Conservation (phyloP, 2,329 filamentous ascomycete species). For the Pseudogymnoascus sp. region DNA sequence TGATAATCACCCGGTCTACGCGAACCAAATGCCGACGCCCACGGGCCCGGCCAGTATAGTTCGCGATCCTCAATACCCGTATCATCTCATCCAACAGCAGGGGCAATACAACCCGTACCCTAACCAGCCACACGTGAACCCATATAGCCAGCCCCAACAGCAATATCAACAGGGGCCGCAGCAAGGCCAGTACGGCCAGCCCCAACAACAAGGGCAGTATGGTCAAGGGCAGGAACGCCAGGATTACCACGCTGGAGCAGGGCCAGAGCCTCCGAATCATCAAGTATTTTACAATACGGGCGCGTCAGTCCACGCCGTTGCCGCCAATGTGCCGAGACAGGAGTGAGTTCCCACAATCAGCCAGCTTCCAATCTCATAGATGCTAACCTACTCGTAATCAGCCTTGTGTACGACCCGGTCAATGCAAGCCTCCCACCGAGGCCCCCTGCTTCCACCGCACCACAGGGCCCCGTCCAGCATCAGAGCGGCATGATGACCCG, state of each 20-base stretch:
- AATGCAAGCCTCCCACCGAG: conserved; percentile 18
- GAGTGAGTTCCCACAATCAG: conserved; percentile 4
- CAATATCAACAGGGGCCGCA: conserved; percentile 25
- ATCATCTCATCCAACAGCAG: conserved; percentile 11
- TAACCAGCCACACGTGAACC: conserved; percentile 17
- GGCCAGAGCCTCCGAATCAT: conserved; percentile 15
- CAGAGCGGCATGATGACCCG: conserved; percentile 70
- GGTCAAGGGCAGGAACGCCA: not conserved
- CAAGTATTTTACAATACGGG: conserved; percentile 21
- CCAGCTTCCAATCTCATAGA: conserved; percentile 15
- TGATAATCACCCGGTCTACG: conserved; percentile 30
- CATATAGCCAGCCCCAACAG: conserved; percentile 19
- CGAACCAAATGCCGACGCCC: conserved; percentile 21
- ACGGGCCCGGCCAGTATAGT: conserved; percentile 31
- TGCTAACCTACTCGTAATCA: not conserved
- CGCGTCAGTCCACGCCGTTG: conserved; percentile 12
- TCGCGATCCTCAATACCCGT: conserved; percentile 29
- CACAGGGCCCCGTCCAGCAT: conserved; percentile 39
- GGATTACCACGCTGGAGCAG: conserved; percentile 3
- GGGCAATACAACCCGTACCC: conserved; percentile 21
- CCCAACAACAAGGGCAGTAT: conserved; percentile 19
- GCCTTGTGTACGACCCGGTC: conserved; percentile 6
- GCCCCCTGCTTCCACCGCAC: conserved; percentile 31
- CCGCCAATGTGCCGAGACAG: conserved; percentile 9
- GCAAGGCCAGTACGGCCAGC: conserved; percentile 35